Base-by-base conservation (phyloP, 1,284 basidiomycete genomes). In the Megacollybia platyphylla region DNA sequence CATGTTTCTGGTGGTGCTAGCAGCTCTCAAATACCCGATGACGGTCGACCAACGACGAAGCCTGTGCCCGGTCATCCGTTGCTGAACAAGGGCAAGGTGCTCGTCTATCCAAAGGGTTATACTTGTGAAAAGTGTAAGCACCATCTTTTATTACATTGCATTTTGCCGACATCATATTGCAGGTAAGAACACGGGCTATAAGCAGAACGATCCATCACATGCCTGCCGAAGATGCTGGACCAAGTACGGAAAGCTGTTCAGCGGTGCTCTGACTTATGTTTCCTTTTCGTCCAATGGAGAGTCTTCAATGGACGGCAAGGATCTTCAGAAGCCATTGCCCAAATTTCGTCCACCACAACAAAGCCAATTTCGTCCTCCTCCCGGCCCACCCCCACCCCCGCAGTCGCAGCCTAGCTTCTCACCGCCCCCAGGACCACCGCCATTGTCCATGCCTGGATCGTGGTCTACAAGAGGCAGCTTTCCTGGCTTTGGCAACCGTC, bases 181-280 rank as follows among this genome's bases (percentile, higher is more conserved):
- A 87, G 83, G 83, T 53, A 63, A 65, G 32, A 85, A 86, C 54
- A 75, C 71, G 0, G 84, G 84, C 2, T 87, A 79, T 59, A 82
- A 81, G 57, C 64, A 72, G 44, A 65, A 63, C 36, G 79, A 86
- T 54, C 80, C 82, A 0, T 57, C 65, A 0, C 63, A 76, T 46
- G 79, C 83, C 5, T 87, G 84, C 52, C 62, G 64, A 40, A 73
- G 70, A 43, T 87, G 84, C 57, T 87, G 83, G 84, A 59, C 67
- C 1, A 76, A 73, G 48, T 78, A 80, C 55, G 64, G 67, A 1
- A 73, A 71, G 50, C 64, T 67, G 0, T 87, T 76, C 55, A 53
- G 62, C 0, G 78, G 78, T 3, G 69, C 78, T 2, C 58, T 86
- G 10, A 61, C 66, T 0, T 79, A 76, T 51, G 68, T 40, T 42